A percentile compares a stretch with the other conserved stretches of the same genome.
Evolutionary conservation across 345 rosid species (phyloP).

Genomic region (Fremontodendron californicum): DNA sequence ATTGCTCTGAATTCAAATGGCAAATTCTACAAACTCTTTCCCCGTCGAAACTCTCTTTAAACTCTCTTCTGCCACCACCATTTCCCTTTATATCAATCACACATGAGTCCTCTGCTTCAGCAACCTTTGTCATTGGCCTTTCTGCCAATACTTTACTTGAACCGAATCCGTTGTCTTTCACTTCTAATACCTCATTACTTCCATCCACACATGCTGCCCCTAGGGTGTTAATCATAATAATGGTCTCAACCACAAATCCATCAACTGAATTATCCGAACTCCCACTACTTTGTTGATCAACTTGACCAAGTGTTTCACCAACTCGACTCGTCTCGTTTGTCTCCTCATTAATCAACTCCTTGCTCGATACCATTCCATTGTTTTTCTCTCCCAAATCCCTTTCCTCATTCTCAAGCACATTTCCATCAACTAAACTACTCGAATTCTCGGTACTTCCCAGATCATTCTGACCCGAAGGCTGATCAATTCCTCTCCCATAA

Average conservation of each 20-base stretch:
- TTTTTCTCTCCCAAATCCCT: conserved; percentile 21
- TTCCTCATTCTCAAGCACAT: conserved; percentile 26
- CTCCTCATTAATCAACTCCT: conserved; percentile 1
- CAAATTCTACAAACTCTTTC: conserved; percentile 84
- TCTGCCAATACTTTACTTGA: conserved; percentile 9
- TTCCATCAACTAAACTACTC: conserved; percentile 18
- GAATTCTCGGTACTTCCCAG: conserved; percentile 21
- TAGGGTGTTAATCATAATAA: conserved; percentile 26
- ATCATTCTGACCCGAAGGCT: conserved; percentile 4
- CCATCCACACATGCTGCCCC: conserved; percentile 21
- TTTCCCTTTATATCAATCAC: conserved; percentile 41
- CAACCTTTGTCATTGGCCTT: conserved; percentile 26
- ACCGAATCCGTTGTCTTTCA: conserved; percentile 1
- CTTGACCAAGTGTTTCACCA: conserved; percentile 19
- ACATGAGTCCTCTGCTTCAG: conserved; percentile 29
- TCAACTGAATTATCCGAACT: conserved; percentile 14
- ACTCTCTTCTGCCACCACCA: conserved; percentile 24
- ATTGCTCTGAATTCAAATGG: conserved; percentile 67
- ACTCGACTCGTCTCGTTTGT: conserved; percentile 7
- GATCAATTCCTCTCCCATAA: neutral
- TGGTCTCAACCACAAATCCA: conserved; percentile 26
- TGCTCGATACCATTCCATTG: conserved; percentile 18
- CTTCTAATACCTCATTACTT: conserved; percentile 19
- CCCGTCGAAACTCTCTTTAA: conserved; percentile 34
- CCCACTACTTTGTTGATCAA: conserved; percentile 23